Conservation (phyloP, 2,329 filamentous ascomycete genomes). For the Cladosporium sp. region DNA sequence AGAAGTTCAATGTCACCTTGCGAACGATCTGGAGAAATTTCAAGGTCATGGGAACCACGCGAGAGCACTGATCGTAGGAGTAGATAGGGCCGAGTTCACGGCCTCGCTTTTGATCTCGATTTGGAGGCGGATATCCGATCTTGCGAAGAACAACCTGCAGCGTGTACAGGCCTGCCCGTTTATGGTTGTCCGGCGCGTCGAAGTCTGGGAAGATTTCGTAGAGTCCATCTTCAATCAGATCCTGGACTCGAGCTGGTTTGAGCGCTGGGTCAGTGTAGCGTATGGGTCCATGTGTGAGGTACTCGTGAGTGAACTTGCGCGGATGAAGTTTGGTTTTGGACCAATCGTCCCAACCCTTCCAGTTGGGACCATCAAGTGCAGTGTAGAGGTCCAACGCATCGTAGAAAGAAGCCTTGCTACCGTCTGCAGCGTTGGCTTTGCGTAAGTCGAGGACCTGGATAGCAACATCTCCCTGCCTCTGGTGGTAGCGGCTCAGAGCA, state of each 20-base stretch:
- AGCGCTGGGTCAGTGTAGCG: neutral
- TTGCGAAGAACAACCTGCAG: constrained; percentile 12
- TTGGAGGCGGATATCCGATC: neutral
- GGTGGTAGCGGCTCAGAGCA: constrained; percentile 6
- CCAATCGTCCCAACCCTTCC: neutral
- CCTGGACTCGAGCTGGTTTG: constrained; percentile 4
- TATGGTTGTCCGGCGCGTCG: neutral
- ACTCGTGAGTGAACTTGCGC: constrained; percentile 16
- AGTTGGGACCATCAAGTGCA: neutral
- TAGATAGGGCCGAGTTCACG: constrained; percentile 5
- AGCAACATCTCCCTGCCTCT: constrained; percentile 1
- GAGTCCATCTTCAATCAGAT: constrained; percentile 13
- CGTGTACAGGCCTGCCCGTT: constrained; percentile 6
- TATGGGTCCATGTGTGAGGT: constrained; percentile 4
- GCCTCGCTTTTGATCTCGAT: neutral
- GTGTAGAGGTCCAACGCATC: constrained; percentile 10
- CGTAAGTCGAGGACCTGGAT: constrained; percentile 14
- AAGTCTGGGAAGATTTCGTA: constrained; percentile 14
- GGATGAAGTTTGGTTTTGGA: constrained; percentile 3
- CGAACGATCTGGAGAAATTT: constrained; percentile 8
- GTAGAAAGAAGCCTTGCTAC: constrained; percentile 7
- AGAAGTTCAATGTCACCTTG: constrained; percentile 9
- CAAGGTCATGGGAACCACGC: neutral
- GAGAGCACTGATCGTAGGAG: constrained; percentile 11
- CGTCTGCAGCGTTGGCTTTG: neutral